A percentile compares a stretch with the other conserved stretches of the same genome.
phyloP scores from a whole-genome alignment of 2,329 filamentous ascomycete species.

The Botrytis aclada region DNA sequence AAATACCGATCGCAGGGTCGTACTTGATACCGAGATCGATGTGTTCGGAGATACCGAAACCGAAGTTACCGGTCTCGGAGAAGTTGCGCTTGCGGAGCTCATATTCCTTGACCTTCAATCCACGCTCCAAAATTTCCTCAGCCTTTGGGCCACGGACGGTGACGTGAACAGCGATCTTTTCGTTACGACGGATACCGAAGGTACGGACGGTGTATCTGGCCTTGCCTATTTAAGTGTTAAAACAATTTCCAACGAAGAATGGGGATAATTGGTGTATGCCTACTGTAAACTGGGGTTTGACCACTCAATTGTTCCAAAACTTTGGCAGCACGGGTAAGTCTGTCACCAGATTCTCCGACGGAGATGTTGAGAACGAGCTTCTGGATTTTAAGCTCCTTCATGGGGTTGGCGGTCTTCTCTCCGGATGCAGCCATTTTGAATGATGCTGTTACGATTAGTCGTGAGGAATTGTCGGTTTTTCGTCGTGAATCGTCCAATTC shows the following conservation, averaged over 20 bases:
- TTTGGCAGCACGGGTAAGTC: conserved; percentile 99
- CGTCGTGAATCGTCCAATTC: conserved; percentile 27
- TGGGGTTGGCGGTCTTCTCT: conserved; percentile 90
- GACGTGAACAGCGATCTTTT: conserved; percentile 99
- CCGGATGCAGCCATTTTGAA: conserved; percentile 59
- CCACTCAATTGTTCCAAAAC: conserved; percentile 98
- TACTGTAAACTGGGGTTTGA: conserved; percentile 99
- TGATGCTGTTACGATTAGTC: conserved; percentile 28
- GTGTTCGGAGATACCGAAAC: conserved; percentile 99
- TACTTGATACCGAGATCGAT: conserved; percentile 99
- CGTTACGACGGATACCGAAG: conserved; percentile 99
- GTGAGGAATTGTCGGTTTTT: conserved; percentile 26
- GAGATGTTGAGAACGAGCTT: conserved; percentile 99
- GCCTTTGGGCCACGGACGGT: conserved; percentile 99
- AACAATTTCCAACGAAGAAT: conserved; percentile 22
- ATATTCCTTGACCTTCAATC: conserved; percentile 99
- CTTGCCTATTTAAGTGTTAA: conserved; percentile 65
- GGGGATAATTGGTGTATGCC: conserved; percentile 38
- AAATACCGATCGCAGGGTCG: conserved; percentile 96
- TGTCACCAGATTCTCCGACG: conserved; percentile 99
- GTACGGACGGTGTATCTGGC: conserved; percentile 99
- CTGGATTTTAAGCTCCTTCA: conserved; percentile 99
- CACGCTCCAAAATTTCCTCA: conserved; percentile 99
- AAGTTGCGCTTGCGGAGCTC: conserved; percentile 99
- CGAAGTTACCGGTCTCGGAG: conserved; percentile 99